Base-by-base conservation (phyloP, 345 rosid genomes). In the Populus davidiana region DNA sequence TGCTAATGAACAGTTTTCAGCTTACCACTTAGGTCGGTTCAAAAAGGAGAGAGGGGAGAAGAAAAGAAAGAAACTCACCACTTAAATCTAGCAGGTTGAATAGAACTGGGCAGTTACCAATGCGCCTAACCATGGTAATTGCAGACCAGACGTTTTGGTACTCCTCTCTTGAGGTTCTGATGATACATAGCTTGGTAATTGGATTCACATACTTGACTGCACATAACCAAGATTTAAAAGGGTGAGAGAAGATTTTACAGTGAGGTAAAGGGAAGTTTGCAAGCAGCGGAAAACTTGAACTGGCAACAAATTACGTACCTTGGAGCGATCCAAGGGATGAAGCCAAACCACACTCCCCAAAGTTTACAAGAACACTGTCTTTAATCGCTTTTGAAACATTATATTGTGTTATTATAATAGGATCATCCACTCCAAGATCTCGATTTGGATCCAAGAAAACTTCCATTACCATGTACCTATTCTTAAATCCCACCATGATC, bases 181-280 rank as follows among this genome's bases (percentile, higher is more conserved):
- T 81, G 5, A 95, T 83, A 62, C 90, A 88, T 3, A 89, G 65
- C 86, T 92, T 93, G 17, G 97, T 93, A 27, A 88, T 81, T 5
- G 94, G 93, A 76, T 93, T 93, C 78, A 89, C 89, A 78, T 92
- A 90, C 76, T 91, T 92, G 43, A 93, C 96, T 87, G 78, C 87
- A 29, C 63, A n/a, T 70, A 68, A 14, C n/a, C 2, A 44, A 70
- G 3, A 54, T 1, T 16, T 23, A 49, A 5, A 67, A 69, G 21
- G 14, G 74, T 2, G 2, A 79, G 69, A 3, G 62, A 23, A 39
- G 44, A 63, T 29, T 4, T 25, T 12, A 44, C 13, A 27, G 23
- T 4, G 54, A 54, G 47, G n/a, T 6, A 64, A 74, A 8, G 16
- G 12, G 7, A 54, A 62, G 21, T 25, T 3, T 67, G 41, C 61